Percentiles rank a stretch among this genome's conserved stretches.
Evolutionary conservation across 345 rosid species (phyloP).

Genomic region (Abelmoschus esculentus): DNA sequence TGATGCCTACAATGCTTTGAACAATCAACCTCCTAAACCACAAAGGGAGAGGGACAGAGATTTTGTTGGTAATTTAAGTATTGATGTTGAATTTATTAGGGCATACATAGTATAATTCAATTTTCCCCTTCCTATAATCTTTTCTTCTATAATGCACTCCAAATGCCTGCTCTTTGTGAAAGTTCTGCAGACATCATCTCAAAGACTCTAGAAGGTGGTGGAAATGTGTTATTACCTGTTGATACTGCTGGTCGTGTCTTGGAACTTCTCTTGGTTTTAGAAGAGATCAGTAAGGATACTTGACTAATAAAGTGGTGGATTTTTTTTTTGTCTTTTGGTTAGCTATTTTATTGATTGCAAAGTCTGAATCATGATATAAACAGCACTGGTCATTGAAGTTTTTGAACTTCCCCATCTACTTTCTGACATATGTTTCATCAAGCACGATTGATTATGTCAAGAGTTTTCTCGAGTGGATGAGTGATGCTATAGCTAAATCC

Average conservation of each 20-base stretch:
- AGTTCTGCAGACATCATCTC: conserved; percentile 35
- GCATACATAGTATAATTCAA: not conserved
- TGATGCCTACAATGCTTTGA: conserved; percentile 90
- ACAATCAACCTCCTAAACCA: conserved; percentile 63
- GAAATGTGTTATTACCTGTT: conserved; percentile 86
- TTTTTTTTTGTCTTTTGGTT: not conserved
- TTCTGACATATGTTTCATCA: conserved; percentile 80
- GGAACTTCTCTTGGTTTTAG: conserved; percentile 85
- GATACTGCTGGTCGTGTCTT: conserved; percentile 87
- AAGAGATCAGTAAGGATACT: conserved; percentile 50
- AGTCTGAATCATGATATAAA: conserved; percentile 24
- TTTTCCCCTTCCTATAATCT: not conserved
- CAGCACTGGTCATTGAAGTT: conserved; percentile 68
- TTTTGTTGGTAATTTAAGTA: conserved; percentile 45
- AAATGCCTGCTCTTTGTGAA: not conserved
- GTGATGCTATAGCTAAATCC: conserved; percentile 92
- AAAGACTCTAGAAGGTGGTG: conserved; percentile 73
- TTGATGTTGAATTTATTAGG: not conserved
- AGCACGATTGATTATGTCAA: conserved; percentile 93
- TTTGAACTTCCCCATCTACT: conserved; percentile 72
- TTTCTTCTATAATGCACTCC: conserved; percentile 8
- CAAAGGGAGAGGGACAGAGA: conserved; percentile 91
- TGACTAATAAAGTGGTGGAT: not conserved
- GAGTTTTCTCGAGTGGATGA: conserved; percentile 99
- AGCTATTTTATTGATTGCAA: conserved; percentile 1